Evolutionary conservation across 352 stramenopile species (phyloP).

Genomic region (Phytophthora citrophthora): DNA sequence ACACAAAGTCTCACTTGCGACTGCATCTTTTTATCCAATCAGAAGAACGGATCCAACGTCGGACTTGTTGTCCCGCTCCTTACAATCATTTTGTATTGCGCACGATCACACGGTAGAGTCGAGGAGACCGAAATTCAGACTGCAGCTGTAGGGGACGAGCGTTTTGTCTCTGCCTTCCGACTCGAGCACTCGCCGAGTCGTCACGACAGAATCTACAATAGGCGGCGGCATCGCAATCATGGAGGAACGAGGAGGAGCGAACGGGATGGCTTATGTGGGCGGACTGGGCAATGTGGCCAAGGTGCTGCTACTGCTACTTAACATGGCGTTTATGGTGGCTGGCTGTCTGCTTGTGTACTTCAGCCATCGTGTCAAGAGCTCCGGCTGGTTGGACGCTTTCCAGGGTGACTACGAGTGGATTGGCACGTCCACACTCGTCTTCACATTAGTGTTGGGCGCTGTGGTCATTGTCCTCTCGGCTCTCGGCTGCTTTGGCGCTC

Average conservation of each 20-base stretch:
- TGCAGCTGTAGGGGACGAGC: constrained; percentile 1
- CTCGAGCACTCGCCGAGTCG: constrained; percentile 6
- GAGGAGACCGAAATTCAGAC: neutral
- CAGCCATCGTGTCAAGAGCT: constrained; percentile 66
- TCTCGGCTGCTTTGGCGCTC: constrained; percentile 76
- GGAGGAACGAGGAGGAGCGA: constrained; percentile 50
- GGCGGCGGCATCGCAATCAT: constrained; percentile 44
- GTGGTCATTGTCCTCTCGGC: constrained; percentile 69
- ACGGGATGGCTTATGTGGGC: constrained; percentile 50
- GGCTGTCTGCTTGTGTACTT: constrained; percentile 86
- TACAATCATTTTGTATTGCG: constrained; percentile 11
- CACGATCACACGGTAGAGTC: constrained; percentile 21
- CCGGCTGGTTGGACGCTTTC: constrained; percentile 80
- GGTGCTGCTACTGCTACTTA: constrained; percentile 80
- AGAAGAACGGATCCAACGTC: neutral
- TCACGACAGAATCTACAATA: constrained; percentile 22
- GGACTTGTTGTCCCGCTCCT: constrained; percentile 6
- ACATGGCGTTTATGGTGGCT: constrained; percentile 84
- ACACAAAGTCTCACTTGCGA: constrained; percentile 17
- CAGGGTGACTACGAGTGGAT: constrained; percentile 74
- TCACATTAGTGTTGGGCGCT: constrained; percentile 71
- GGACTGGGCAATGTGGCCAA: constrained; percentile 78
- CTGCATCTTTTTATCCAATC: constrained; percentile 17
- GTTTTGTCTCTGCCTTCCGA: constrained; percentile 16
- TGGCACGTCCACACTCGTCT: constrained; percentile 63